Percentiles rank a stretch among this genome's conserved stretches.
Conservation (phyloP, 2,329 filamentous ascomycete genomes). For the Beauveria australis region DNA sequence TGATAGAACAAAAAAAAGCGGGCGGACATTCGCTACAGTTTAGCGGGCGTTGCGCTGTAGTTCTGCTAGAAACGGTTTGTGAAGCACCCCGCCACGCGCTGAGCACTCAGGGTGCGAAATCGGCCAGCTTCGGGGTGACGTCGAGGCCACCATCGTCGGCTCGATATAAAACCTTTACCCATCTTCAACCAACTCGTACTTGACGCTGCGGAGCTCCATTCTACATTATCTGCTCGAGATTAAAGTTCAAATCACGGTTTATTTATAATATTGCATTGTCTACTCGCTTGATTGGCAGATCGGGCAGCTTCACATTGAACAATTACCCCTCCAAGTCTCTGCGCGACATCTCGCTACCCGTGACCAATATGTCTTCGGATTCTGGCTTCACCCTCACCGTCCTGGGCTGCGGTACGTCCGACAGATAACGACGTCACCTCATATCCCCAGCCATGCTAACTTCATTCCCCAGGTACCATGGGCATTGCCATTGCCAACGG, state of each 20-base stretch:
- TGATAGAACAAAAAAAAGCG: constrained; percentile 4
- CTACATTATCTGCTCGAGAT: constrained; percentile 11
- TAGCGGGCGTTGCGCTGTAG: not conserved
- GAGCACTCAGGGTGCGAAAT: constrained; percentile 1
- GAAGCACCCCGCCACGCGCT: not conserved
- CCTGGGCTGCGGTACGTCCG: constrained; percentile 65
- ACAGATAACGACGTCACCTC: not conserved
- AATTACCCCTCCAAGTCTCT: not conserved
- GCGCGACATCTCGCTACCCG: constrained; percentile 5
- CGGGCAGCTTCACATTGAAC: not conserved
- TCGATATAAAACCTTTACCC: not conserved
- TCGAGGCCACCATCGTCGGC: constrained; percentile 3
- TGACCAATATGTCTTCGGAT: constrained; percentile 9
- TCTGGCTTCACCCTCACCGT: constrained; percentile 61
- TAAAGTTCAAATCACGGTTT: not conserved
- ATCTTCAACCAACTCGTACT: constrained; percentile 6
- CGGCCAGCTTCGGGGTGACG: constrained; percentile 1
- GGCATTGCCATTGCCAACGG: constrained; percentile 77
- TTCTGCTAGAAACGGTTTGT: not conserved
- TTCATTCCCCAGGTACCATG: constrained; percentile 57
- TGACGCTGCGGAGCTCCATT: constrained; percentile 9
- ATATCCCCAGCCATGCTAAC: constrained; percentile 11
- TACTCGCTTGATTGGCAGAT: not conserved
- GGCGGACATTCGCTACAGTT: not conserved
- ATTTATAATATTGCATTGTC: not conserved